Percentiles rank a stretch among this genome's conserved stretches.
phyloP scores from a whole-genome alignment of 306 rosid genomes.

The Cicer yamashitae region DNA sequence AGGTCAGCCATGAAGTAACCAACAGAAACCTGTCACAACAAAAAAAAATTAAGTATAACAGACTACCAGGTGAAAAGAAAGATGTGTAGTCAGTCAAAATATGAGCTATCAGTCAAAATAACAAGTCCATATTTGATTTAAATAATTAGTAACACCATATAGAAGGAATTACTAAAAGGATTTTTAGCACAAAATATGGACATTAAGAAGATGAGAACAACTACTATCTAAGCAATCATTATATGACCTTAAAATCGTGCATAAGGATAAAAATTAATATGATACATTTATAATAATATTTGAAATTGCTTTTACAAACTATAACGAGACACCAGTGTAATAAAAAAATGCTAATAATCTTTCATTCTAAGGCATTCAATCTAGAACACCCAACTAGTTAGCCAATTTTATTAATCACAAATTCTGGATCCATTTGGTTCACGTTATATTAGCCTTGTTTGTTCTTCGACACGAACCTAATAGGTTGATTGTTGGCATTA shows the following conservation, averaged over 20 bases:
- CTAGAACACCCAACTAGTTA: neutral
- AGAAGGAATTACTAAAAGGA: slow-evolving; percentile 19
- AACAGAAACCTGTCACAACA: slow-evolving; percentile 72
- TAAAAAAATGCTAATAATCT: neutral
- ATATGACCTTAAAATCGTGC: slow-evolving; percentile 11
- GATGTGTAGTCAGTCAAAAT: slow-evolving; percentile 3
- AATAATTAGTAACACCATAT: slow-evolving; percentile 2
- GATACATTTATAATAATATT: slow-evolving; percentile 3
- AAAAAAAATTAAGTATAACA: slow-evolving; percentile 24
- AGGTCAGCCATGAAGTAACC: slow-evolving; percentile 94
- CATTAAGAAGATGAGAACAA: slow-evolving; percentile 5
- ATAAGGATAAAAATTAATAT: neutral
- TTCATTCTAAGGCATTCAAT: slow-evolving; percentile 10
- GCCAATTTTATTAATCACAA: slow-evolving; percentile 23
- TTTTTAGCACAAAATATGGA: slow-evolving; percentile 15
- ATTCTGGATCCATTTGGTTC: slow-evolving; percentile 5
- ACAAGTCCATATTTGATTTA: slow-evolving; percentile 19
- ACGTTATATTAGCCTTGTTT: neutral
- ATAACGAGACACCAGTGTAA: neutral
- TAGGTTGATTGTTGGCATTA: neutral
- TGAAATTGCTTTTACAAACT: slow-evolving; percentile 10
- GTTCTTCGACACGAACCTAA: neutral
- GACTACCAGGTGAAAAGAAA: slow-evolving; percentile 34
- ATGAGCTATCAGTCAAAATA: slow-evolving; percentile 5
- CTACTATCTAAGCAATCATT: neutral